Evolutionary conservation across 2,329 filamentous ascomycete species (phyloP).

Genomic region (Bipolaris bicolor): DNA sequence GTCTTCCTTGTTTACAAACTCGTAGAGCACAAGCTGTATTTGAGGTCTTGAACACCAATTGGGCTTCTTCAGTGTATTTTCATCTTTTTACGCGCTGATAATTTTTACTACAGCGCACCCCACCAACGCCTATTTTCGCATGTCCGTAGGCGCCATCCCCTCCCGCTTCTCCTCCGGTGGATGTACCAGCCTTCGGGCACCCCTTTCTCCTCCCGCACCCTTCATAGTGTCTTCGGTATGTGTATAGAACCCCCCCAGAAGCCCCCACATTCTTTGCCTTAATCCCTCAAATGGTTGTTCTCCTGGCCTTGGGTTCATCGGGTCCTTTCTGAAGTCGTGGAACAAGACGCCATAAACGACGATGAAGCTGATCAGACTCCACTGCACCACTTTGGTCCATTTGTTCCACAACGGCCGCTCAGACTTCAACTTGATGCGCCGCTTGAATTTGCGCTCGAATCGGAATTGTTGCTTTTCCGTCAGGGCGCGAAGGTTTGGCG

Average conservation of each 20-base stretch:
- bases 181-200: slow-evolving; percentile 20
- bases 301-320: slow-evolving; percentile 40
- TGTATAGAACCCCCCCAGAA: slow-evolving; percentile 39
- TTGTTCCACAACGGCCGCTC: slow-evolving; percentile 70
- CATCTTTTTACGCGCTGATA: not conserved
- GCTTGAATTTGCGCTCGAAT: slow-evolving; percentile 79
- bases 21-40: not conserved
- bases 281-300: slow-evolving; percentile 41
- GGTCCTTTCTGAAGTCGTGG: slow-evolving; percentile 59
- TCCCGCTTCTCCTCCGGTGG: slow-evolving; percentile 4
- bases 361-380: slow-evolving; percentile 55
- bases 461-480: slow-evolving; percentile 75
- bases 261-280: slow-evolving; percentile 34
- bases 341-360: slow-evolving; percentile 65
- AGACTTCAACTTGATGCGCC: slow-evolving; percentile 67
- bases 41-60: not conserved
- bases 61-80: not conserved
- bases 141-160: not conserved
- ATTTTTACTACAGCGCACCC: slow-evolving; percentile 1
- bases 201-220: slow-evolving; percentile 17
- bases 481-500: slow-evolving; percentile 74
- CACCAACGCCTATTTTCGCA: no score
- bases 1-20: not conserved
- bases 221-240: slow-evolving; percentile 27
- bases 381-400: slow-evolving; percentile 68